Percentiles rank a stretch among this genome's conserved stretches.
Conservation (phyloP, 306 rosid genomes). For the Macrotyloma uniflorum region DNA sequence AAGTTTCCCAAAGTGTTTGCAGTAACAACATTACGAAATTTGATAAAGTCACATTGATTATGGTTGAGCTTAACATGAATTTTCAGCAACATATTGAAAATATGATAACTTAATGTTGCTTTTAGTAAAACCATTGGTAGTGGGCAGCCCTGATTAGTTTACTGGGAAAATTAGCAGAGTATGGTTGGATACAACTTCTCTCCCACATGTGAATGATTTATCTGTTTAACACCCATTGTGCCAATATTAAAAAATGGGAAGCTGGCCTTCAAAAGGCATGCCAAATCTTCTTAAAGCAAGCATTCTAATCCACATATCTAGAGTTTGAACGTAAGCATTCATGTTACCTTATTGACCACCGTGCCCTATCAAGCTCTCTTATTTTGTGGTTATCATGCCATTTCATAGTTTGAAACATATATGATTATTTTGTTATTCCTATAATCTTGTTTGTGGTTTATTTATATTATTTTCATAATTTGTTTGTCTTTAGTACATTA, state of each 20-base stretch:
- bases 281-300: slow-evolving; percentile 16
- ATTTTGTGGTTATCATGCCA: slow-evolving; percentile 13
- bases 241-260: slow-evolving; percentile 20
- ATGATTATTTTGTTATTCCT: slow-evolving; percentile 26
- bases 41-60: not conserved
- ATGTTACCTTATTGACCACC: slow-evolving; percentile 25
- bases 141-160: not conserved
- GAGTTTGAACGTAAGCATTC: slow-evolving; percentile 9
- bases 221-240: slow-evolving; percentile 17
- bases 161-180: not conserved
- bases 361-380: not conserved
- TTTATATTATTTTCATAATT: slow-evolving; percentile 17
- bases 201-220: not conserved
- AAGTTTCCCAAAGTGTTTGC: slow-evolving; percentile 21
- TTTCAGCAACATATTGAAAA: slow-evolving; percentile 13
- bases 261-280: not conserved
- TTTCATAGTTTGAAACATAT: slow-evolving; percentile 17
- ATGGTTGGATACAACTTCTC: slow-evolving; percentile 16
- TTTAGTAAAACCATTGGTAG: not conserved
- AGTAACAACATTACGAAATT: not conserved
- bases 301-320: not conserved
- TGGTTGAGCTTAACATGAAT: not conserved
- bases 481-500: slow-evolving; percentile 21
- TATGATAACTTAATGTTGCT: slow-evolving; percentile 24
- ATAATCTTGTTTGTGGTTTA: slow-evolving; percentile 12